Evolutionary conservation across 371 early-diverging fungal genomes (phyloP).

Genomic region (Saksenaea oblongispora): DNA sequence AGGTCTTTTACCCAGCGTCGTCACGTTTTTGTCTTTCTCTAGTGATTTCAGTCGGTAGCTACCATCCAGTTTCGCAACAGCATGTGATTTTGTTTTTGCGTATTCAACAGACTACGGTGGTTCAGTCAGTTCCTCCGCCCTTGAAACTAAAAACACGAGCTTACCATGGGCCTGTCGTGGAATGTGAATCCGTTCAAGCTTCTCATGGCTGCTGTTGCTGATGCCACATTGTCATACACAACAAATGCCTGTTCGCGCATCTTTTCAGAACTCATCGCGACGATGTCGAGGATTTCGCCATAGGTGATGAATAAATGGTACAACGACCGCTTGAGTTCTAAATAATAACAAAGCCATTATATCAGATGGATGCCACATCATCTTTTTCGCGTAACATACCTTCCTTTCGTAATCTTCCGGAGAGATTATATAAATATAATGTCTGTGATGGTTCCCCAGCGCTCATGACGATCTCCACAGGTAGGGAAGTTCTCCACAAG

Average conservation of each 20-base stretch:
- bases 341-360: neutral
- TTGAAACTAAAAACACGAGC: conserved; percentile 11
- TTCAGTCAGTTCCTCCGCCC: neutral
- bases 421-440: neutral
- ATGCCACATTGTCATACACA: conserved; percentile 76
- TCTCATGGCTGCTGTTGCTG: conserved; percentile 76
- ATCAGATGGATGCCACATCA: neutral
- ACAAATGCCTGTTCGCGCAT: conserved; percentile 98
- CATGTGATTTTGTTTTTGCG: conserved; percentile 76
- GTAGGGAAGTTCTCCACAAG: no score
- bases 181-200: conserved; percentile 77
- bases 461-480: conserved; percentile 4
- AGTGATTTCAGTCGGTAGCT: conserved; percentile 44
- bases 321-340: conserved; percentile 70
- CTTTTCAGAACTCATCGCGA: conserved; percentile 71
- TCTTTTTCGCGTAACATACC: neutral
- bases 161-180: conserved; percentile 76
- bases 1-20: conserved; percentile 5
- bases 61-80: conserved; percentile 73
- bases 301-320: conserved; percentile 79
- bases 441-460: conserved; percentile 1
- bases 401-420: neutral
- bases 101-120: conserved; percentile 49
- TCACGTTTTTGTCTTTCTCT: conserved; percentile 16
- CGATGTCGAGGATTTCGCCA: conserved; percentile 90